phyloP scores from a whole-genome alignment of 805 yeast genomes.

The Candida incommunis region DNA sequence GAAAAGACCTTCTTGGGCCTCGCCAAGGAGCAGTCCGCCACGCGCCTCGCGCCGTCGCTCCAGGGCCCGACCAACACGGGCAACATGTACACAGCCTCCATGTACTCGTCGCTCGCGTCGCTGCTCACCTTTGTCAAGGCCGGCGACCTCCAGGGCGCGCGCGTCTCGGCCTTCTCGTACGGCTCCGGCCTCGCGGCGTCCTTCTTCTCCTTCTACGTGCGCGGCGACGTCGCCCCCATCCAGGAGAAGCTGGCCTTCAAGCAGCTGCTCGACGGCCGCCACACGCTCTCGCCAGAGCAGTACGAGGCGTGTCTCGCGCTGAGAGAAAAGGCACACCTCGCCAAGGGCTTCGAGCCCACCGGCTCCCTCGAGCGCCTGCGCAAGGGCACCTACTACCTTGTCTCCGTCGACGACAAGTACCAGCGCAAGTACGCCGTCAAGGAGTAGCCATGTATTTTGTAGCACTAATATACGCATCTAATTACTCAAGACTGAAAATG shows the following conservation, averaged over 20 bases:
- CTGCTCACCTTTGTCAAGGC: constrained; percentile 61
- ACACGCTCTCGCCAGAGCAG: constrained; percentile 54
- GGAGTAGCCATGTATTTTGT: too few species aligned
- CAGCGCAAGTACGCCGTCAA: constrained; percentile 66
- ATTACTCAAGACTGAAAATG: too few species aligned
- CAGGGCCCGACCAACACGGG: constrained; percentile 92
- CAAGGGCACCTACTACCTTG: constrained; percentile 71
- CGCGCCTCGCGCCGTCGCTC: constrained; percentile 67
- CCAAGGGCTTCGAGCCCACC: constrained; percentile 63
- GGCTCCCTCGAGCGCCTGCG: constrained; percentile 64
- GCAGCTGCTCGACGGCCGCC: constrained; percentile 52
- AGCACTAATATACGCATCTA: too few species aligned
- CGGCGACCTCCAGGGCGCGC: constrained; percentile 62
- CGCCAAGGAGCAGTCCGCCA: constrained; percentile 53
- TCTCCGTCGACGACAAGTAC: constrained; percentile 72
- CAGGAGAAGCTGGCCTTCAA: constrained; percentile 53
- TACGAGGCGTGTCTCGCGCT: constrained; percentile 69
- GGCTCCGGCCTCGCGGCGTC: constrained; percentile 97
- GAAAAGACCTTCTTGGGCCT: constrained; percentile 76
- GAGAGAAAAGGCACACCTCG: constrained; percentile 82
- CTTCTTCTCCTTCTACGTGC: constrained; percentile 62
- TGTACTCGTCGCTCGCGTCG: constrained; percentile 78
- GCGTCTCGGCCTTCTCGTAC: constrained; percentile 88
- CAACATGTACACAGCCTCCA: constrained; percentile 93
- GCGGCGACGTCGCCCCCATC: constrained; percentile 60